A percentile compares a stretch with the other conserved stretches of the same genome.
These are phyloP conservation scores for Globisporangium splendens DNA, from an alignment of 352 stramenopile genomes.

Conservation along the genomic window DNA sequence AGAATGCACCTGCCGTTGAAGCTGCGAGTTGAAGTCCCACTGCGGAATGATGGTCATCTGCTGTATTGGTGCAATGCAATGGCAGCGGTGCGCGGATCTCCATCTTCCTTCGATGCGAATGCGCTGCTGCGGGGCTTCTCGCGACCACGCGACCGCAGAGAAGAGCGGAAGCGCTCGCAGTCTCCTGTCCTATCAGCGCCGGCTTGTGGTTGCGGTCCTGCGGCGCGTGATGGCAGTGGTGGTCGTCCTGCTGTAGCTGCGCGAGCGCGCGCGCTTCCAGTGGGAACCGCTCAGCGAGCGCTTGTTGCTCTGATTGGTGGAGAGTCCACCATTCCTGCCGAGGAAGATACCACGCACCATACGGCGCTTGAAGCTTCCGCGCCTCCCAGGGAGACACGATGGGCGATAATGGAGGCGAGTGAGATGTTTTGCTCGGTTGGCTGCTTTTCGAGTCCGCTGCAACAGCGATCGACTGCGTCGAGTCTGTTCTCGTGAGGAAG, in stretches of 20 bases:
- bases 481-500: slow-evolving; percentile 5
- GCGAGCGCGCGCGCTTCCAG: neutral
- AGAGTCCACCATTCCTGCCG: slow-evolving; percentile 47
- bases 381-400: slow-evolving; percentile 6
- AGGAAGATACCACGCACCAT: slow-evolving; percentile 62
- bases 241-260: neutral
- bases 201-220: slow-evolving; percentile 30
- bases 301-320: slow-evolving; percentile 33
- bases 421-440: neutral
- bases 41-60: neutral
- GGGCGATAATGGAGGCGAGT: slow-evolving; percentile 3
- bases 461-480: slow-evolving; percentile 1
- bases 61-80: neutral
- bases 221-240: slow-evolving; percentile 21
- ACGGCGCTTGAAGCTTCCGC: slow-evolving; percentile 20
- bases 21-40: neutral
- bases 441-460: neutral
- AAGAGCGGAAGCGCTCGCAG: neutral
- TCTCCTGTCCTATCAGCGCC: slow-evolving; percentile 6
- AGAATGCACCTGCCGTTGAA: neutral
- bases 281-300: slow-evolving; percentile 24
- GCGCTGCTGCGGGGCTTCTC: neutral
- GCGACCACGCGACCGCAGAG: neutral
- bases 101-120: neutral
- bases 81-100: neutral